Percentiles rank a stretch among this genome's conserved stretches.
phyloP scores from a whole-genome alignment of 352 stramenopile genomes.

The Blastocystis hominis region DNA sequence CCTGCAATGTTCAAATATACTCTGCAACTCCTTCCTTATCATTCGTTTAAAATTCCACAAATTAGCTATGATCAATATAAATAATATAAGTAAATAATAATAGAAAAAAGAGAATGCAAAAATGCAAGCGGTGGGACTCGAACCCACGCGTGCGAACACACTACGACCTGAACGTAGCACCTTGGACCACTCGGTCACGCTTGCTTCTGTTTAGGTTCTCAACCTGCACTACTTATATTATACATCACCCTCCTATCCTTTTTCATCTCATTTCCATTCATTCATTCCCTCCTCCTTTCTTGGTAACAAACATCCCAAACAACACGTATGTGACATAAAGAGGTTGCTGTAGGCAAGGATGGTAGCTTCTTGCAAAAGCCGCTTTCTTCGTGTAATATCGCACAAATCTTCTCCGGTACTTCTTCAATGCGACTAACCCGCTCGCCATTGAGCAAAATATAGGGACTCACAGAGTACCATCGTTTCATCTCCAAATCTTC shows the following conservation, averaged over 20 bases:
- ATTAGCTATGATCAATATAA: not conserved
- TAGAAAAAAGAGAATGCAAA: not conserved
- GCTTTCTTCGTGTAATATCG: not conserved
- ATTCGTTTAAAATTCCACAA: no score
- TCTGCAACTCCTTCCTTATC: no score
- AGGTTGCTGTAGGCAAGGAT: not conserved
- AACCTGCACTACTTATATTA: not conserved
- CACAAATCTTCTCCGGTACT: not conserved
- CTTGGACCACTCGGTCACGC: constrained; percentile 12
- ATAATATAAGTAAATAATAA: not conserved
- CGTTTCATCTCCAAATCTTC: not conserved
- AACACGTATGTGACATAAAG: not conserved
- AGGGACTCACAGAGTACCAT: not conserved
- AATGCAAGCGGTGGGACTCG: no score
- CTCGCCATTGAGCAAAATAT: not conserved
- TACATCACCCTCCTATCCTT: not conserved
- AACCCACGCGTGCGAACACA: no score
- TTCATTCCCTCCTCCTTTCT: no score
- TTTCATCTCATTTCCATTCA: not conserved
- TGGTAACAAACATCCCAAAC: not conserved
- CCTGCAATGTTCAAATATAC: no score
- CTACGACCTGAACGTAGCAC: no score
- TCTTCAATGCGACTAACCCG: not conserved
- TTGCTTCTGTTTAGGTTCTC: not conserved
- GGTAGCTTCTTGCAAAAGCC: not conserved